Conservation (phyloP, 805 yeast species). For the Saccharomycopsis vini region DNA sequence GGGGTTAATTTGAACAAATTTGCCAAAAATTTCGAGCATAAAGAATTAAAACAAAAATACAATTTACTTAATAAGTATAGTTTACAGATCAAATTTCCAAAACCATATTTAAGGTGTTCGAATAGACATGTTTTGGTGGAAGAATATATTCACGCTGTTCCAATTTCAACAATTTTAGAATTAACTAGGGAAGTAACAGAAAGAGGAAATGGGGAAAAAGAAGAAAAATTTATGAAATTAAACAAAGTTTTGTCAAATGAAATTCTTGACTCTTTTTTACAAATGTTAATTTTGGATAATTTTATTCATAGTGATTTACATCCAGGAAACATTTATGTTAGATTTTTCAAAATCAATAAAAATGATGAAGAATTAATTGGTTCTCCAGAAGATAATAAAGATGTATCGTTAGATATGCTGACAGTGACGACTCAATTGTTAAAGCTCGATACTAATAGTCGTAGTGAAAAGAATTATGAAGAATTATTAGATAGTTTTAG, state of each 20-base stretch:
- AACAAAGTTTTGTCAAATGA: slow-evolving; percentile 69
- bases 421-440: slow-evolving; percentile 33
- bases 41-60: slow-evolving; percentile 21
- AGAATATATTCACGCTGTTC: slow-evolving; percentile 74
- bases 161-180: slow-evolving; percentile 63
- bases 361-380: slow-evolving; percentile 4
- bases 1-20: slow-evolving; percentile 71
- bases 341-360: slow-evolving; percentile 46
- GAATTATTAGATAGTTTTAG: slow-evolving; percentile 41
- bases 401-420: slow-evolving; percentile 27
- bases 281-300: slow-evolving; percentile 88
- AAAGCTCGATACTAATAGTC: slow-evolving; percentile 19
- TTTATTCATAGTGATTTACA: slow-evolving; percentile 95
- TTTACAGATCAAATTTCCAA: slow-evolving; percentile 59
- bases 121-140: slow-evolving; percentile 74
- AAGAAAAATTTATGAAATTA: slow-evolving; percentile 27
- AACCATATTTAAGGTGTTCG: slow-evolving; percentile 55
- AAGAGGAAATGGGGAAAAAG: slow-evolving; percentile 24
- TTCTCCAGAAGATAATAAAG: slow-evolving; percentile 20
- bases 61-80: slow-evolving; percentile 4
- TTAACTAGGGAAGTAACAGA: slow-evolving; percentile 29
- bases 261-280: slow-evolving; percentile 82
- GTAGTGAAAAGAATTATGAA: slow-evolving; percentile 17
- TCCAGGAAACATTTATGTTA: slow-evolving; percentile 87
- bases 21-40: slow-evolving; percentile 52